Evolutionary conservation across 2,329 filamentous ascomycete genomes (phyloP).

Genomic region (Cladosporium sp.): DNA sequence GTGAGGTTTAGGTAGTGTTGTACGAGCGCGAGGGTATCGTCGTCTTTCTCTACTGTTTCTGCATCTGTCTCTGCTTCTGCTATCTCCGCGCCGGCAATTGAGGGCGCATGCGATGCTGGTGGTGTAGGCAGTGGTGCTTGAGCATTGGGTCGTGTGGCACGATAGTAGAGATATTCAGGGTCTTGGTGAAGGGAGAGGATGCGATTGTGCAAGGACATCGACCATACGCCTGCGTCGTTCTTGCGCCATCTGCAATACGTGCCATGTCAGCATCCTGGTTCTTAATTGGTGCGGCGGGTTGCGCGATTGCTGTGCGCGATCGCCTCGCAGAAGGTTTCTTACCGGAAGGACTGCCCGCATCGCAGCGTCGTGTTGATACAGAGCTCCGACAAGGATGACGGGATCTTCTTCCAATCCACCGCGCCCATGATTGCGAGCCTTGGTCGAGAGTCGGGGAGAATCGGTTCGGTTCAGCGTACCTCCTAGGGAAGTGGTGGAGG

Average conservation of each 20-base stretch:
- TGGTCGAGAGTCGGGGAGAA: not conserved
- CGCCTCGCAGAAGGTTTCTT: constrained; percentile 16
- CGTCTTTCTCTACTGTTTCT: constrained; percentile 29
- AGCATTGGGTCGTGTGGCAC: constrained; percentile 52
- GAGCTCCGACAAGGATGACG: constrained; percentile 75
- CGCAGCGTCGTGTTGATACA: constrained; percentile 92
- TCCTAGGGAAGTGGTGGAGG: too few relatives aligned
- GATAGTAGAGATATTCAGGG: constrained; percentile 70
- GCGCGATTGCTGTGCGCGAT: too few relatives aligned
- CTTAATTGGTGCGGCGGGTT: not conserved
- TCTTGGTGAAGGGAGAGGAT: constrained; percentile 85
- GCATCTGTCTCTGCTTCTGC: too few relatives aligned
- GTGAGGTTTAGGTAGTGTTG: constrained; percentile 82
- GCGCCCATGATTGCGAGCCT: constrained; percentile 32
- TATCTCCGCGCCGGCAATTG: constrained; percentile 24
- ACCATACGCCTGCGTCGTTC: constrained; percentile 75
- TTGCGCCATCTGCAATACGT: constrained; percentile 69
- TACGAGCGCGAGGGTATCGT: constrained; percentile 70
- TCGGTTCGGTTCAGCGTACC: not conserved
- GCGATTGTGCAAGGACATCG: constrained; percentile 78
- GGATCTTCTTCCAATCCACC: constrained; percentile 77
- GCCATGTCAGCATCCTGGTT: not conserved
- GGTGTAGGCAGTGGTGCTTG: constrained; percentile 27
- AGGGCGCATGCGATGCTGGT: constrained; percentile 34
- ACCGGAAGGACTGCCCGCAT: constrained; percentile 89